A percentile compares a stretch with the other conserved stretches of the same genome.
These are phyloP conservation scores for Plasmodium berghei DNA, from an alignment of 169 alveolate genomes.

Conservation along the genomic window DNA sequence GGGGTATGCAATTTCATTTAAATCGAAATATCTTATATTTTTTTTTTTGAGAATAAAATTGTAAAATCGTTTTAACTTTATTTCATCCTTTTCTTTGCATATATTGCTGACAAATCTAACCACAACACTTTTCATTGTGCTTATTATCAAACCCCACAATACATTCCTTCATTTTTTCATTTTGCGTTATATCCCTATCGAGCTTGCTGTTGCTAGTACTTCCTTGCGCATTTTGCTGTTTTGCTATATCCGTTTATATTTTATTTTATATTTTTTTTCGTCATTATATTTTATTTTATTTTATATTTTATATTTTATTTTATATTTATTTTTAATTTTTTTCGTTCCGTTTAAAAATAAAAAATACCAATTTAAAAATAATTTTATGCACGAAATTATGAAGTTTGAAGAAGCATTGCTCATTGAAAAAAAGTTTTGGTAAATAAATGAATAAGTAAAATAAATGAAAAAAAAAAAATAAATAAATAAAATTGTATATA, in stretches of 20 bases:
- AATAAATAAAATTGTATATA: too few relatives aligned
- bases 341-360: neutral
- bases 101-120: neutral
- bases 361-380: too few relatives aligned
- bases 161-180: neutral
- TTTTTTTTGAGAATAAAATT: slow-evolving; percentile 13
- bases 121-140: neutral
- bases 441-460: too few relatives aligned
- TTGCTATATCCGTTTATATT: neutral
- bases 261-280: neutral
- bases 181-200: too few relatives aligned
- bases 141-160: neutral
- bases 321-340: neutral
- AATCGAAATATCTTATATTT: neutral
- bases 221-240: neutral
- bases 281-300: neutral
- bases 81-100: slow-evolving; percentile 25
- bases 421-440: too few relatives aligned
- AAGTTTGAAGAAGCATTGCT: too few relatives aligned
- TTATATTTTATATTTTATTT: neutral
- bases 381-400: too few relatives aligned
- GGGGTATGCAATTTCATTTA: slow-evolving; percentile 32
- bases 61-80: slow-evolving; percentile 22
- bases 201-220: neutral
- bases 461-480: too few relatives aligned